Conservation (phyloP, 2,329 filamentous ascomycete species). For the Pseudogymnoascus sp. region DNA sequence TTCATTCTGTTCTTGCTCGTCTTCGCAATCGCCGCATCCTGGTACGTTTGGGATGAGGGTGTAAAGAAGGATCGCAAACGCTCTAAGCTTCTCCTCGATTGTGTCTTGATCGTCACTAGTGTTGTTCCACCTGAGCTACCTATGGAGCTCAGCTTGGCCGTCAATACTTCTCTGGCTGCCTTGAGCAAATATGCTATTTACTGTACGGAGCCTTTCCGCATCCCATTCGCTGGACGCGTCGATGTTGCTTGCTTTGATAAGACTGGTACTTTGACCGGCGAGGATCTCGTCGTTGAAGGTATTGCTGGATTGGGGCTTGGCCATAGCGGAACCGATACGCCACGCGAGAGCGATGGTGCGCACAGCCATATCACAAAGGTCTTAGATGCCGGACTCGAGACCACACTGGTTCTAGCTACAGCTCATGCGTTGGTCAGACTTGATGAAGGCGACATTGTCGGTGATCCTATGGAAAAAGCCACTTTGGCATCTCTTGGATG, state of each 20-base stretch:
- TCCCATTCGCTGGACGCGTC: constrained; percentile 89
- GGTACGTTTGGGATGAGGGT: constrained; percentile 98
- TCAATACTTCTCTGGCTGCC: constrained; percentile 93
- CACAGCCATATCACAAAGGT: constrained; percentile 71
- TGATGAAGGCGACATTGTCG: constrained; percentile 93
- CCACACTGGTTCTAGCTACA: constrained; percentile 85
- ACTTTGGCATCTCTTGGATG: constrained; percentile 84
- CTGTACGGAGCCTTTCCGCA: constrained; percentile 97
- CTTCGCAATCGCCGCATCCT: constrained; percentile 93
- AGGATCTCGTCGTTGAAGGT: constrained; percentile 93
- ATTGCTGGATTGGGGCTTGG: constrained; percentile 81
- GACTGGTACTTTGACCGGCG: constrained; percentile 91
- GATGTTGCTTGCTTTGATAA: constrained; percentile 98
- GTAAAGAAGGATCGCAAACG: constrained; percentile 90
- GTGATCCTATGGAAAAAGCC: constrained; percentile 98
- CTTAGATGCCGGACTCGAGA: constrained; percentile 63
- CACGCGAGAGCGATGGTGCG: constrained; percentile 66
- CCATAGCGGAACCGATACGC: constrained; percentile 53
- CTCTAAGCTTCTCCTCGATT: constrained; percentile 94
- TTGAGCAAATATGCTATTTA: constrained; percentile 95
- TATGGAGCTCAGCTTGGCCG: constrained; percentile 94
- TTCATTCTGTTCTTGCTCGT: constrained; percentile 96
- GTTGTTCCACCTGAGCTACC: constrained; percentile 97
- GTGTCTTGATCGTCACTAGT: constrained; percentile 92
- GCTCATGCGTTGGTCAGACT: constrained; percentile 93